Percentiles rank a stretch among this genome's conserved stretches.
Conservation (phyloP, 2,329 filamentous ascomycete genomes). For the Cryphonectria nitschkei region DNA sequence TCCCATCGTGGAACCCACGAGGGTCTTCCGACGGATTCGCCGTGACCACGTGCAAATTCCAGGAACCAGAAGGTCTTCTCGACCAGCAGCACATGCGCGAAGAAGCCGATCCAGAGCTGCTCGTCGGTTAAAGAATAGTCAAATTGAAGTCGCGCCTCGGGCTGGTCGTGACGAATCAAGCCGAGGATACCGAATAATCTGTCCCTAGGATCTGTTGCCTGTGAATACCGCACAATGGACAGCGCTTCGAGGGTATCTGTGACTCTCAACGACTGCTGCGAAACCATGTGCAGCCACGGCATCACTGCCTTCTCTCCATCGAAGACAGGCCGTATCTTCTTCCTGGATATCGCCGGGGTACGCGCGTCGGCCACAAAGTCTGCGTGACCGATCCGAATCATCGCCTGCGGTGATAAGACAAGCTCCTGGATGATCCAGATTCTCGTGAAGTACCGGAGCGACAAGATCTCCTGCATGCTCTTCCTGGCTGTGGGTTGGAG, state of each 20-base stretch:
- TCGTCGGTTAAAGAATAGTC: neutral
- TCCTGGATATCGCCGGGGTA: neutral
- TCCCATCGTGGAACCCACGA: neutral
- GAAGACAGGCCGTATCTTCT: neutral
- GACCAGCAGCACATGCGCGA: neutral
- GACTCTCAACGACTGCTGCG: neutral
- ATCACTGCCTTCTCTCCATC: neutral
- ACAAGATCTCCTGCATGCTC: neutral
- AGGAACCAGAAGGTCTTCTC: neutral
- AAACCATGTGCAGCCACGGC: neutral
- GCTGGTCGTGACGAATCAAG: neutral
- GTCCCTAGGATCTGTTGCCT: neutral
- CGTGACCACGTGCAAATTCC: neutral
- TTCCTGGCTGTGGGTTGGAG: neutral
- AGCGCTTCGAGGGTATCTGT: neutral
- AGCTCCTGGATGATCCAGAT: conserved; percentile 21
- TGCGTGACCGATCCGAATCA: neutral
- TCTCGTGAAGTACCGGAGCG: neutral
- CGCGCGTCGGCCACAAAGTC: neutral
- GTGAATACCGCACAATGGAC: neutral
- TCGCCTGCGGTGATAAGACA: neutral
- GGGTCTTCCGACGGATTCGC: neutral
- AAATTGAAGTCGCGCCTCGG: neutral
- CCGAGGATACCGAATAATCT: neutral
- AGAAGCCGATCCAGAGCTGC: neutral